Conservation (phyloP, 1,139 yeast genomes). For the Meyerozyma smithsonii region DNA sequence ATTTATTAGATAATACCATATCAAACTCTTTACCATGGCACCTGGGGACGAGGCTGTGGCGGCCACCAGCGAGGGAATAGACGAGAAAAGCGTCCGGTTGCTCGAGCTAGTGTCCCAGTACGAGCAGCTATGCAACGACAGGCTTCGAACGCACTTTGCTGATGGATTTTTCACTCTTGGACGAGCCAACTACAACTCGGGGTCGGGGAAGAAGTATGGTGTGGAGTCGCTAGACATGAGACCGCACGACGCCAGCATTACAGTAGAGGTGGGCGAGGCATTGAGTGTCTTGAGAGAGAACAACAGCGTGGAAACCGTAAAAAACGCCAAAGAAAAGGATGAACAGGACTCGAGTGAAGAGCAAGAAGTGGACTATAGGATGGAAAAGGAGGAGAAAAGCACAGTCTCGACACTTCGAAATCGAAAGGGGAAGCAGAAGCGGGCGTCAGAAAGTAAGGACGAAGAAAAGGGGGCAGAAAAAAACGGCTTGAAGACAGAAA, state of each 20-base stretch:
- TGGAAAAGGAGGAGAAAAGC: no score
- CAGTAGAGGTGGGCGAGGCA: conserved; percentile 7
- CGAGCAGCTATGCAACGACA: conserved; percentile 18
- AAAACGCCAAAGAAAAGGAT: conserved; percentile 3
- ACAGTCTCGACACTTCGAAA: no score
- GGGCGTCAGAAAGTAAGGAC: no score
- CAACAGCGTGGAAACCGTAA: conserved; percentile 5
- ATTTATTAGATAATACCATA: conserved; percentile 3
- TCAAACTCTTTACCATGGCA: conserved; percentile 3
- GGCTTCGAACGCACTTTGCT: conserved; percentile 19
- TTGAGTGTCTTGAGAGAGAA: conserved; percentile 9
- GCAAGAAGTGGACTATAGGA: no score
- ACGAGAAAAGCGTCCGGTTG: conserved; percentile 18
- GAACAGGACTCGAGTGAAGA: no score
- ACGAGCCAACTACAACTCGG: conserved; percentile 31
- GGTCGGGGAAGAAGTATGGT: conserved; percentile 11
- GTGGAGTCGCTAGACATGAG: conserved; percentile 13
- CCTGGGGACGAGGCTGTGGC: conserved; percentile 6
- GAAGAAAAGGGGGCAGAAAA: no score
- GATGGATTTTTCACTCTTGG: conserved; percentile 35
- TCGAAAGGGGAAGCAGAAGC: no score
- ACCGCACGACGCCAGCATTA: conserved; percentile 1
- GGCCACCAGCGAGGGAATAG: conserved; percentile 11
- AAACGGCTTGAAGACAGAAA: no score
- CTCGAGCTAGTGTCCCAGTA: conserved; percentile 21